Base-by-base conservation (phyloP, 2,329 filamentous ascomycete species). In the Dothidotthia symphoricarpi region DNA sequence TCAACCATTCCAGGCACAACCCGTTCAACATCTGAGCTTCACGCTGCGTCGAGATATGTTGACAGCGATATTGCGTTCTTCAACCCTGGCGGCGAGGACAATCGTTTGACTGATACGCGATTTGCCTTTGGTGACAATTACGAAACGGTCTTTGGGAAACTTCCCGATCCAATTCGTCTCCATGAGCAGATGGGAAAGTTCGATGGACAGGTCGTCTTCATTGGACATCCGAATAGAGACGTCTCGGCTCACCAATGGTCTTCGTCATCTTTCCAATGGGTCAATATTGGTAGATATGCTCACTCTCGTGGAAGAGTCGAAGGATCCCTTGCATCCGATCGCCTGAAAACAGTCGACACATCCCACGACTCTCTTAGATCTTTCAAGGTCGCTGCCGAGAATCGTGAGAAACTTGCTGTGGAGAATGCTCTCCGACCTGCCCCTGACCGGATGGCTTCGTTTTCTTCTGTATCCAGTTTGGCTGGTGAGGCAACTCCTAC, bases 201-300 rank as follows among this genome's bases (percentile, higher is more conserved):
- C 17, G 59, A 73, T 32, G 71, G 71, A 7, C 64, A 73, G 41
- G 55, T 74, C 13, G 59, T 68, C 11, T 74, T 74, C 53, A 66
- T 72, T 22, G 64, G 69, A 32, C 70, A 75, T 45, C 70, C 70
- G 0, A 74, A 73, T 41, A 64, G 69, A 31, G 70, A 74, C 38
- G 61, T 74, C 4, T 68, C 69, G 16, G 72, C 71, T 2, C 72
- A 74, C 35, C 68, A 72, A 41, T 75, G 72, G 72, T 69, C 67
- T 6, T 40, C 42, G 0, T 35, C 40, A 1, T 55, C 64, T 3
- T 71, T 60, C 30, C 56, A 68, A 27, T 75, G 72, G 72, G 58
- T 65, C 32, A 71, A 71, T 39, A 66, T 74, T 26, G 72, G 72
- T 2, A 60, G 63, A 16, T 74, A 67, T 43, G 68, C 63, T 24